Percentiles rank a stretch among this genome's conserved stretches.
Conservation (phyloP, 2,329 filamentous ascomycete genomes). For the Ophiostoma angusticollis region DNA sequence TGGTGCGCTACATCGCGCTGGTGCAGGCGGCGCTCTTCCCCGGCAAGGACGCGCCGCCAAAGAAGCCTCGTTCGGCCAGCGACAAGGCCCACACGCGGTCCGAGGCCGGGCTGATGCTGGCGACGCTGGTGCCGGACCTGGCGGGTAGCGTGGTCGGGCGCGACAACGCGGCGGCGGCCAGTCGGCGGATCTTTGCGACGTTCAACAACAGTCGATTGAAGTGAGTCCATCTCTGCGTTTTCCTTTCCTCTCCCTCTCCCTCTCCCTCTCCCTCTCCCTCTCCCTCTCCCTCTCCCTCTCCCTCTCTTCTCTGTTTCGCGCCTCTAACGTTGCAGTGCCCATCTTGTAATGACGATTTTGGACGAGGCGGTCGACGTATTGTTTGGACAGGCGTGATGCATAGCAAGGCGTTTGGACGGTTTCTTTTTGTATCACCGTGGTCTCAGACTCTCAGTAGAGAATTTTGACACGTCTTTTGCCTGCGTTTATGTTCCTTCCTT, state of each 20-base stretch:
- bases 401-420: slow-evolving; percentile 2
- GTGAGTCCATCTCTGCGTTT: no score
- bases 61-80: slow-evolving; percentile 45
- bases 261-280: no score
- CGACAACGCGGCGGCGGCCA: slow-evolving; percentile 81
- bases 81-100: slow-evolving; percentile 72
- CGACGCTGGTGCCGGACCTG: slow-evolving; percentile 79
- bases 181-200: slow-evolving; percentile 76
- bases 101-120: slow-evolving; percentile 80
- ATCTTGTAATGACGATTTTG: slow-evolving; percentile 57
- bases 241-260: not conserved
- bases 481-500: not conserved
- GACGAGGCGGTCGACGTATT: slow-evolving; percentile 57
- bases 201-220: slow-evolving; percentile 86
- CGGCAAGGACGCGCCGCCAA: slow-evolving; percentile 11
- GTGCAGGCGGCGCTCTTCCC: slow-evolving; percentile 63
- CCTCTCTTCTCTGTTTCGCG: not conserved
- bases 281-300: no score
- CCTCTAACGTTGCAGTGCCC: slow-evolving; percentile 34
- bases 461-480: not conserved
- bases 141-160: slow-evolving; percentile 88
- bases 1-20: slow-evolving; percentile 62
- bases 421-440: no score
- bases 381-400: slow-evolving; percentile 33
- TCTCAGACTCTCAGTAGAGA: no score